Evolutionary conservation across 2,329 filamentous ascomycete genomes (phyloP).

Genomic region (Colletotrichum lini): DNA sequence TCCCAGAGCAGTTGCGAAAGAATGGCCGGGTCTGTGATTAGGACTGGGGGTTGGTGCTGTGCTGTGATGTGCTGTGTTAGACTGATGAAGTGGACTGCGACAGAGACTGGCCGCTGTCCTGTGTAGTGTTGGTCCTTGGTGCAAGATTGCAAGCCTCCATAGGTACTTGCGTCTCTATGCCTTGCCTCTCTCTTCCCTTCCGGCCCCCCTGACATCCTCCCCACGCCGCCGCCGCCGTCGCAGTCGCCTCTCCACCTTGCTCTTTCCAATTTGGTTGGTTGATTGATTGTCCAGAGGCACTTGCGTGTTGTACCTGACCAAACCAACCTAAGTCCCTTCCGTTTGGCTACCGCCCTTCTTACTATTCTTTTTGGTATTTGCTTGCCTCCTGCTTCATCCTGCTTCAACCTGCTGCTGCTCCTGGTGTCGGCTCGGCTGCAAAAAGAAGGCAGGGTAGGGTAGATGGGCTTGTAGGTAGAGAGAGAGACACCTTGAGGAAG

Average conservation of each 20-base stretch:
- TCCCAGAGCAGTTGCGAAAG: conserved; percentile 1
- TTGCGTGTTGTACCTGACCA: not conserved
- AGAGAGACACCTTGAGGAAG: conserved; percentile 6
- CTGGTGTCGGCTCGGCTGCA: not conserved
- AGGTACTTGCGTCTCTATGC: not conserved
- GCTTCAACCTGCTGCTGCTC: not conserved
- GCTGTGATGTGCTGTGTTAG: not conserved
- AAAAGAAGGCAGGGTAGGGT: too few relatives aligned
- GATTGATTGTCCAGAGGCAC: not conserved
- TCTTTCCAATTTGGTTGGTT: not conserved
- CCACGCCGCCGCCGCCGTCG: not conserved
- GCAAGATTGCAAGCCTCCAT: not conserved
- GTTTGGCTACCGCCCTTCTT: not conserved
- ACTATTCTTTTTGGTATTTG: not conserved
- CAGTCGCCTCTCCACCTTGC: not conserved
- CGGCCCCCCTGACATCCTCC: not conserved
- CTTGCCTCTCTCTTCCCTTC: not conserved
- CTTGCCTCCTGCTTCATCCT: not conserved
- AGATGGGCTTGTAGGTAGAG: not conserved
- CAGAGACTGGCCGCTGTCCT: conserved; percentile 14
- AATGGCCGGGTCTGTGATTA: conserved; percentile 2
- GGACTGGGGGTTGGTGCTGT: not conserved
- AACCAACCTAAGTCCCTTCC: not conserved
- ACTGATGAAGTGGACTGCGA: not conserved
- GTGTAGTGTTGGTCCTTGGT: not conserved